A percentile compares a stretch with the other conserved stretches of the same genome.
phyloP scores from a whole-genome alignment of 2,329 filamentous ascomycete species.

The Balansia obtecta region DNA sequence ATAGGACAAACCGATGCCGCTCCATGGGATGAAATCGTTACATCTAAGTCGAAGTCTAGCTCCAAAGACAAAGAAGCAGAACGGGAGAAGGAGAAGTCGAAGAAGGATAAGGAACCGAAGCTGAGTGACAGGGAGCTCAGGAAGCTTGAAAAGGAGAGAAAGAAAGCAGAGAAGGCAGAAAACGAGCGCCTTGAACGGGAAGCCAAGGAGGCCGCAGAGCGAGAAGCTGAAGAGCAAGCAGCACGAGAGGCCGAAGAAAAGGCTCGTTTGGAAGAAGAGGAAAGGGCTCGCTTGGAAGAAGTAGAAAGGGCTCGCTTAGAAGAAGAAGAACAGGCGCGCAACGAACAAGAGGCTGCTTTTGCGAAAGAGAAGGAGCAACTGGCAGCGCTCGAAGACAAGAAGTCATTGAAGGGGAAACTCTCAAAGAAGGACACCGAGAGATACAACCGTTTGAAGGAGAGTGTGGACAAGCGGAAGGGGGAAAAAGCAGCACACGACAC shows the following conservation, averaged over 20 bases:
- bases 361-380: constrained; percentile 25
- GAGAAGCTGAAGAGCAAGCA: constrained; percentile 19
- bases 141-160: constrained; percentile 37
- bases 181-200: constrained; percentile 18
- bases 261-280: constrained; percentile 15
- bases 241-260: constrained; percentile 18
- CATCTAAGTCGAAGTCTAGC: constrained; percentile 24
- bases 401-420: constrained; percentile 34
- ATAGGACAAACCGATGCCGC: constrained; percentile 24
- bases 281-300: constrained; percentile 12
- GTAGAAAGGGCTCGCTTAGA: constrained; percentile 13
- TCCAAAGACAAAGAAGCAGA: constrained; percentile 26
- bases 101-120: constrained; percentile 29
- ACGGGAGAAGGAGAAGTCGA: constrained; percentile 16
- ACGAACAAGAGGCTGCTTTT: constrained; percentile 12
- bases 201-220: constrained; percentile 14
- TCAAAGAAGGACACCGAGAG: constrained; percentile 34
- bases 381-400: constrained; percentile 32
- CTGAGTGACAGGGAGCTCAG: constrained; percentile 37
- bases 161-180: constrained; percentile 30
- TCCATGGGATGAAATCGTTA: constrained; percentile 23
- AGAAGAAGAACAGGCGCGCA: constrained; percentile 15
- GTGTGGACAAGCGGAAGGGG: constrained; percentile 23
- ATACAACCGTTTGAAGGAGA: constrained; percentile 23
- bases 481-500: constrained; percentile 11